Evolutionary conservation across 2,329 filamentous ascomycete genomes (phyloP).

Genomic region (Colletotrichum agaves): DNA sequence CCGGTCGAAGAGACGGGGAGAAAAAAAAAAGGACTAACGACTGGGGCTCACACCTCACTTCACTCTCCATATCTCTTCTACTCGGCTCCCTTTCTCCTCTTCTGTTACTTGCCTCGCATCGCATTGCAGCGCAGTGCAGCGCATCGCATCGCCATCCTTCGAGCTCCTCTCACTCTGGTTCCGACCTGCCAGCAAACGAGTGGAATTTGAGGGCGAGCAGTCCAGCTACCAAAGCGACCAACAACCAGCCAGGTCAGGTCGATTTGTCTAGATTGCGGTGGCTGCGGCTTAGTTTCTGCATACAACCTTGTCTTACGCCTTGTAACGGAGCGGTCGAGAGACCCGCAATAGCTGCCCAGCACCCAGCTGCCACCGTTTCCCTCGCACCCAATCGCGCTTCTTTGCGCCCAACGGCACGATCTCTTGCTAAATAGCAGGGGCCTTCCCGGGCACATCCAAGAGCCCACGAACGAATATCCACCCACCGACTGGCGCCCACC

Average conservation of each 20-base stretch:
- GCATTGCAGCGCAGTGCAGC: conserved; percentile 21
- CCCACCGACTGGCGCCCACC: conserved; percentile 37
- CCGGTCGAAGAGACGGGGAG: conserved; percentile 6
- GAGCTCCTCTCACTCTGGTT: neutral
- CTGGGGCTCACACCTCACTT: neutral
- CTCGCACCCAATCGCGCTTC: conserved; percentile 37
- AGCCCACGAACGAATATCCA: conserved; percentile 36
- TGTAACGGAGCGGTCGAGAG: conserved; percentile 34
- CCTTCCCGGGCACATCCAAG: conserved; percentile 32
- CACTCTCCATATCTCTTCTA: conserved; percentile 5
- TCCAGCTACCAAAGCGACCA: conserved; percentile 5
- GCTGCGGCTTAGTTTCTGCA: conserved; percentile 36
- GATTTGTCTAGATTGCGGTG: conserved; percentile 25
- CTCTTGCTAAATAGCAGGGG: conserved; percentile 37
- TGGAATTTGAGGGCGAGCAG: neutral
- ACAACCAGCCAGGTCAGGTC: conserved; percentile 4
- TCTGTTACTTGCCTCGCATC: conserved; percentile 2
- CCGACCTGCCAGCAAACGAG: neutral
- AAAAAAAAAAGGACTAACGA: neutral
- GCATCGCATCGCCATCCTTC: conserved; percentile 20
- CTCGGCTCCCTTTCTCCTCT: conserved; percentile 4
- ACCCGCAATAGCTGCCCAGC: conserved; percentile 40
- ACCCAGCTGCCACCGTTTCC: conserved; percentile 36
- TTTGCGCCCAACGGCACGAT: conserved; percentile 39
- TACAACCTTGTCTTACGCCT: conserved; percentile 25